Conservation (phyloP, 306 rosid species). For the Medicago arabica region DNA sequence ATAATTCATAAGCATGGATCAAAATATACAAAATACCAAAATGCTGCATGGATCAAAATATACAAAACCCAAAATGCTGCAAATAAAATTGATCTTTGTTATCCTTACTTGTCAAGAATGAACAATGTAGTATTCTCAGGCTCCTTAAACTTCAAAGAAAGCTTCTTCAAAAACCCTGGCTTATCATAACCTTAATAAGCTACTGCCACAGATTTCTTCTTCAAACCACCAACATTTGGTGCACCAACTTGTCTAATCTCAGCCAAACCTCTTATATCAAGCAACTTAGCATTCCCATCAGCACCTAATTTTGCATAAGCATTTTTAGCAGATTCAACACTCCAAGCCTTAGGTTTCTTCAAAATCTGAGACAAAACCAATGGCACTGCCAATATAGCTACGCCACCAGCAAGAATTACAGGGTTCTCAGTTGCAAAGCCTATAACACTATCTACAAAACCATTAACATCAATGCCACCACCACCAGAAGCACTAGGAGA, state of each 20-base stretch:
- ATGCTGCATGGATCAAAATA: too few relatives aligned
- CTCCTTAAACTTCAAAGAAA: conserved; percentile 80
- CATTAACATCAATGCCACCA: conserved; percentile 61
- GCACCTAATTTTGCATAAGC: conserved; percentile 83
- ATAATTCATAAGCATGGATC: neutral
- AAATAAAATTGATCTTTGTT: conserved; percentile 25
- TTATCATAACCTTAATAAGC: conserved; percentile 78
- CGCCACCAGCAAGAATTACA: conserved; percentile 71
- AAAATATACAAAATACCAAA: conserved; percentile 3
- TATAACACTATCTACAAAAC: conserved; percentile 56
- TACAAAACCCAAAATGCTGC: too few relatives aligned
- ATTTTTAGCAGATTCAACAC: conserved; percentile 83
- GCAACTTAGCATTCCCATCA: conserved; percentile 72
- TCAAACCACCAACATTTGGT: conserved; percentile 74
- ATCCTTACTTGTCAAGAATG: conserved; percentile 92
- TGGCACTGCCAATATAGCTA: conserved; percentile 75
- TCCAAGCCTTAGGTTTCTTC: conserved; percentile 80
- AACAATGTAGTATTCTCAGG: conserved; percentile 91
- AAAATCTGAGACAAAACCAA: conserved; percentile 75
- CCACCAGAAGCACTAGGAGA: conserved; percentile 38
- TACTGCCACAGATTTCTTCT: conserved; percentile 72
- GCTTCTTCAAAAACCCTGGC: conserved; percentile 84
- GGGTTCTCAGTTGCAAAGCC: conserved; percentile 78
- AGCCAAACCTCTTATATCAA: conserved; percentile 76
- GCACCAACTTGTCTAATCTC: conserved; percentile 76